Evolutionary conservation across 164 flowering plant species (phyloP).

Genomic region (Vitis labrusca): DNA sequence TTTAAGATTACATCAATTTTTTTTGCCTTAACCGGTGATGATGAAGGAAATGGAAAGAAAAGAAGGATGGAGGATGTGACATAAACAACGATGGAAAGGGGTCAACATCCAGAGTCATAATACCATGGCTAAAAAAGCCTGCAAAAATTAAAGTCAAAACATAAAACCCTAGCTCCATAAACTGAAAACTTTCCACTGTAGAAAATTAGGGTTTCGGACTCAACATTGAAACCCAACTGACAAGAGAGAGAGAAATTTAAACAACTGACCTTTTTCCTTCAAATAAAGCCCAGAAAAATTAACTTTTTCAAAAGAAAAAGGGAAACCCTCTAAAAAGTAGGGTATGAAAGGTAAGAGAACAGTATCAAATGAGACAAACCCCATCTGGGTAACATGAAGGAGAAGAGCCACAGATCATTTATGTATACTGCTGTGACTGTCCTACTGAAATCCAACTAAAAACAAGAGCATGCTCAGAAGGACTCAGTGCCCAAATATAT

Average conservation of each 20-base stretch:
- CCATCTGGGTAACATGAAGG: background rate
- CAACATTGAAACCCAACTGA: background rate
- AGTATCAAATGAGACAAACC: background rate
- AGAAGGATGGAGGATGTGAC: constrained; percentile 13
- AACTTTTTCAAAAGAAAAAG: background rate
- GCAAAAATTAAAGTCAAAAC: constrained; percentile 16
- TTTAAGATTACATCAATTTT: background rate
- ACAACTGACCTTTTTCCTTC: background rate
- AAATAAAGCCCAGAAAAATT: background rate
- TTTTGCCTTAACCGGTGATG: background rate
- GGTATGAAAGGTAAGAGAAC: background rate
- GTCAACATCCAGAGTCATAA: constrained; percentile 24
- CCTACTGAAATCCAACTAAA: background rate
- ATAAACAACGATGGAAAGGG: constrained; percentile 4
- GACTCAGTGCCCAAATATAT: no score
- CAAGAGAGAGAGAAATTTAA: background rate
- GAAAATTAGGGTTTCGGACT: constrained; percentile 11
- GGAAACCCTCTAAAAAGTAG: background rate
- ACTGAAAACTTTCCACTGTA: background rate
- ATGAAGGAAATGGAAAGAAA: background rate
- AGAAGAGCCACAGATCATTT: background rate
- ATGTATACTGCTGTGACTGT: background rate
- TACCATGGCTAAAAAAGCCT: constrained; percentile 15
- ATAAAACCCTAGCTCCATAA: constrained; percentile 14
- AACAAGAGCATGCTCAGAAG: background rate